Evolutionary conservation across 768 basidiomycete species (phyloP), one percentile per base, ranked within the genome.

Genomic region (Podaxis sp.): DNA sequence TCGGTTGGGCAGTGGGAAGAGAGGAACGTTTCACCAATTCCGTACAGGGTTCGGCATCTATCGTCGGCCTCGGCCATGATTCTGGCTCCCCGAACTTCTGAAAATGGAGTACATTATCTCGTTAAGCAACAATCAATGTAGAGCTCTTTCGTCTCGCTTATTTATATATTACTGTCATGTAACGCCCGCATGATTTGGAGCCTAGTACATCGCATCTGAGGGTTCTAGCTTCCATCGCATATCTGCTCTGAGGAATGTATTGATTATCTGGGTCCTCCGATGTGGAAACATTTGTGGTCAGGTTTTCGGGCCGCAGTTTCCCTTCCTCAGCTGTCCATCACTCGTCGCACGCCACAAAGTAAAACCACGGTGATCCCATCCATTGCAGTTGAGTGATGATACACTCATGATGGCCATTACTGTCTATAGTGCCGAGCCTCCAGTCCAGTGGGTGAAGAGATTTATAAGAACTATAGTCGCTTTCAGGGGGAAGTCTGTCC

Each of bases 1-100:
- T 62, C 10, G 61, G 61, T 32, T 62, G 61, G 61, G 61, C 55
- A 16, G 32, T 42, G 21, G 50, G 59, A 32, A 40, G 44, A 52
- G 38, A 44, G 23, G 36, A 35, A 9, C 47, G 46, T 36, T 38
- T 21, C 6, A 37, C 48, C n/a, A 47, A 16, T 16, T 50, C 57
- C 5, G 21, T 38, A 21, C 3, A 54, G 2, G 21, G 37, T 18
- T 54, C 52, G 16, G 36, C 35, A 16, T 40, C 23, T 14, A 37
- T 14, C 36, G 16, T 6, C 21, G 35, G 36, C 21, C 5, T 54
- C 11, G 25, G 36, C 18, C 18, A 38, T 21, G 52, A 38, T 38
- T 37, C 42, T 11, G 52, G 18, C 10, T n/a, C 52, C 14, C 7
- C 11, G 7, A 16, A 37, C 10, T 37, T 38, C 35, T 54, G 13